Evolutionary conservation across 31 red algal genomes (phyloP).

Genomic region (Asparagopsis taxiformis): DNA sequence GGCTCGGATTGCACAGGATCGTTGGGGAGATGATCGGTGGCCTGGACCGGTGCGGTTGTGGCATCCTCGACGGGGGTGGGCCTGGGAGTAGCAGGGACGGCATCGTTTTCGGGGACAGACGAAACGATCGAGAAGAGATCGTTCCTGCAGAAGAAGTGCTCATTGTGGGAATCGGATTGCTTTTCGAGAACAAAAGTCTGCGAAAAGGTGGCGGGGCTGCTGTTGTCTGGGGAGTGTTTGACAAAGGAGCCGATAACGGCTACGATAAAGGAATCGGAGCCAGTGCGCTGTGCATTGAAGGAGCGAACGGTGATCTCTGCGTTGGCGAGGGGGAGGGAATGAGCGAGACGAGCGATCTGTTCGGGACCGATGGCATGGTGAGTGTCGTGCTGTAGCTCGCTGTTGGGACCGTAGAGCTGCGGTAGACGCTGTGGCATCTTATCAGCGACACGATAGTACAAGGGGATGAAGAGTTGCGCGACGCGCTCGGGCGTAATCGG

Average conservation of each 20-base stretch:
- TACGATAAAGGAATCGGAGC: constrained; percentile 27
- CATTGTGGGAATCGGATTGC: constrained; percentile 33
- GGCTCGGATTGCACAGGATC: not conserved
- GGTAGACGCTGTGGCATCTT: constrained; percentile 21
- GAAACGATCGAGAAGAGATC: constrained; percentile 34
- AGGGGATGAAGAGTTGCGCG: constrained; percentile 24
- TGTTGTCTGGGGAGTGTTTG: not conserved
- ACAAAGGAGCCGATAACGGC: constrained; percentile 30
- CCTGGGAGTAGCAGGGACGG: not conserved
- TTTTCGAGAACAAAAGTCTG: constrained; percentile 73
- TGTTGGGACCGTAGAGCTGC: constrained; percentile 46
- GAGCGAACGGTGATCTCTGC: constrained; percentile 13
- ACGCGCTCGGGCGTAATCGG: constrained; percentile 16
- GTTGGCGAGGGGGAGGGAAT: constrained; percentile 27
- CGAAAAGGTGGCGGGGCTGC: constrained; percentile 8
- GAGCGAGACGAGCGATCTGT: constrained; percentile 21
- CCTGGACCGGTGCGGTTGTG: not conserved
- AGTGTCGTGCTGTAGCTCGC: constrained; percentile 38
- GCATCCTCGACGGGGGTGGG: too few relatives aligned
- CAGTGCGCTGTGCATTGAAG: constrained; percentile 24
- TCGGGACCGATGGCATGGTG: constrained; percentile 1
- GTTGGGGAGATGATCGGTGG: not conserved
- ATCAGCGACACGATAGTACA: constrained; percentile 54
- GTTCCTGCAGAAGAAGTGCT: constrained; percentile 63
- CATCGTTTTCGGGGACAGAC: constrained; percentile 4